A percentile compares a stretch with the other conserved stretches of the same genome.
phyloP scores from a whole-genome alignment of 345 rosid genomes.

The Camelina sativa region DNA sequence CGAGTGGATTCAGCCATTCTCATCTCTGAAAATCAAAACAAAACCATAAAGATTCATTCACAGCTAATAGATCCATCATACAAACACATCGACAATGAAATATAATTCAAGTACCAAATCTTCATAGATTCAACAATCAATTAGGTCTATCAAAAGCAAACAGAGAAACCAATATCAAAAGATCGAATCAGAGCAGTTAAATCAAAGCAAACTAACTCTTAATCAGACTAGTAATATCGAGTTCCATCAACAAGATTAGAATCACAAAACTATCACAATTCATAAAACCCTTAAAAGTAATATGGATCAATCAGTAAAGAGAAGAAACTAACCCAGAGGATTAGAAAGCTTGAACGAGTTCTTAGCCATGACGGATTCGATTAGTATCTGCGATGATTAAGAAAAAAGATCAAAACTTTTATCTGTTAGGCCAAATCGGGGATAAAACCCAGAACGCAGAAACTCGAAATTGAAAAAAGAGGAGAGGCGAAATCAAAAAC shows the following conservation, averaged over 20 bases:
- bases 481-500: conserved; percentile 15
- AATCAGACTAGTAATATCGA: background rate
- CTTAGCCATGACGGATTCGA: conserved; percentile 58
- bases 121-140: background rate
- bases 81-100: background rate
- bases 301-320: background rate
- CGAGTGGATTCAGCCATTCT: conserved; percentile 47
- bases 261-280: background rate
- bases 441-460: conserved; percentile 22
- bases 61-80: background rate
- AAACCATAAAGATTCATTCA: conserved; percentile 25
- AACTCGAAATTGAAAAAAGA: conserved; percentile 10
- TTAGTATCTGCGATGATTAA: conserved; percentile 28
- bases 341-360: conserved; percentile 82
- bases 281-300: background rate
- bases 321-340: conserved; percentile 62
- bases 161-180: background rate
- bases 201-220: background rate
- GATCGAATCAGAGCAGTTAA: background rate
- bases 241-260: conserved; percentile 17
- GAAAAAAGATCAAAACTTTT: background rate
- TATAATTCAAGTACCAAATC: background rate
- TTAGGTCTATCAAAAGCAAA: conserved; percentile 10
- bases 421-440: background rate
- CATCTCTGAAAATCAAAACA: conserved; percentile 31